Evolutionary conservation across 2,329 filamentous ascomycete genomes (phyloP).

Genomic region (Verticillium isaacii): DNA sequence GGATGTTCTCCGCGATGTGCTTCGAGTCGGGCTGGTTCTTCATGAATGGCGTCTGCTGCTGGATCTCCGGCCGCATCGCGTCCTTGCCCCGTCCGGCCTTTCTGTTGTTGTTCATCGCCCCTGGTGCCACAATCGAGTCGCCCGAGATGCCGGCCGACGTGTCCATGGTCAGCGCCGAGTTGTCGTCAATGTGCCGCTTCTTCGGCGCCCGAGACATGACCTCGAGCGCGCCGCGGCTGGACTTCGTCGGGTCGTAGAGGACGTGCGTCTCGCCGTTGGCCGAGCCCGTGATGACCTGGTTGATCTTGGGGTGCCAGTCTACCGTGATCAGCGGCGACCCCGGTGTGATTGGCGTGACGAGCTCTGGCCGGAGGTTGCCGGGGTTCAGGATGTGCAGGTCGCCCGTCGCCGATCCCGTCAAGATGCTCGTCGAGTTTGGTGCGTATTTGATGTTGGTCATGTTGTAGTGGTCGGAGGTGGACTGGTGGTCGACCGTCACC

Average conservation of each 20-base stretch:
- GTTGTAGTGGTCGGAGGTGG: constrained; percentile 77
- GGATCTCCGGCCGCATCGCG: constrained; percentile 79
- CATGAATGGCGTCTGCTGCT: constrained; percentile 80
- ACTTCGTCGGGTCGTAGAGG: constrained; percentile 84
- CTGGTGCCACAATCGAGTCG: constrained; percentile 72
- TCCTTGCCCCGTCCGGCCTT: constrained; percentile 75
- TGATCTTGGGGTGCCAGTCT: constrained; percentile 89
- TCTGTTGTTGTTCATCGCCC: constrained; percentile 60
- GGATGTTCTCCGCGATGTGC: constrained; percentile 83
- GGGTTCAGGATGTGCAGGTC: constrained; percentile 91
- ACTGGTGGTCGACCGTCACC: constrained; percentile 71
- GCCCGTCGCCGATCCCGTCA: constrained; percentile 83
- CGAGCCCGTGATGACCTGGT: constrained; percentile 92
- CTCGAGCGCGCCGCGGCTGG: constrained; percentile 73
- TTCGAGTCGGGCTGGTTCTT: constrained; percentile 86
- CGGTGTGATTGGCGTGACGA: constrained; percentile 84
- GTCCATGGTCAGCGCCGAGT: constrained; percentile 81
- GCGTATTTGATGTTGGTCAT: constrained; percentile 88
- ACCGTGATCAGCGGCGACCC: constrained; percentile 78
- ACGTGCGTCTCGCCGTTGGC: constrained; percentile 86
- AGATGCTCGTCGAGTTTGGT: constrained; percentile 74
- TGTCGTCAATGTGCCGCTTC: constrained; percentile 91
- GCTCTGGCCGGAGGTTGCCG: constrained; percentile 79
- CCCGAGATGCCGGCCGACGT: constrained; percentile 75
- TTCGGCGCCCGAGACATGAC: constrained; percentile 94